Base-by-base conservation (phyloP, 139 green algal species). In the Spirogloea muscicola region DNA sequence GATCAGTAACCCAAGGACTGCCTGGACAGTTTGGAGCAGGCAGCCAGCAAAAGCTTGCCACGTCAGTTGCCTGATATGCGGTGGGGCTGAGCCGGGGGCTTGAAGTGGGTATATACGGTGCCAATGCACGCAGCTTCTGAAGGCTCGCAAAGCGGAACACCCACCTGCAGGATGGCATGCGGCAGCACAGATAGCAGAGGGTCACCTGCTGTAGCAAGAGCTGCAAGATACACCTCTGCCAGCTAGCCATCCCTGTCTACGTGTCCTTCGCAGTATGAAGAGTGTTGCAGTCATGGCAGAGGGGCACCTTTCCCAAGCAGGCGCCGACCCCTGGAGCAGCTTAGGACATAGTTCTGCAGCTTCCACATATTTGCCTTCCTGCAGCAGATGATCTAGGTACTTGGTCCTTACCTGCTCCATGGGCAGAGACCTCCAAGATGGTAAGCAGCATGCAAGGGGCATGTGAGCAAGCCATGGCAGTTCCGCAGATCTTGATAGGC, bases 21-120 rank as follows among this genome's bases (percentile, higher is more conserved):
- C n/a, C n/a, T n/a, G n/a, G n/a, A 55, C 21, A 55, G 46, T 31
- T 21, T 21, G 46, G 46, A 21, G 21, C 21, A 55, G 46, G 46
- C 46, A 55, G 21, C 46, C 46, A 21, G 46, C 57, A 13, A n/a
- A n/a, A n/a, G n/a, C n/a, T n/a, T n/a, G n/a, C n/a, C n/a, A n/a
- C n/a, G n/a, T n/a, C n/a, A n/a, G n/a, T 33, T 65, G 66, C 71
- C 62, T 96, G 89, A 70, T 97, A 97, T 3, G 81, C 84, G 1
- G 79, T 62, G 13, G 27, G n/a, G n/a, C 82, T 82, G 52, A 94
- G 82, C 42, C 37, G 74, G 0, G 91, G 90, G 2, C 69, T 58
- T n/a, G 76, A 49, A 25, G 81, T 91, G 9, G 93, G 93, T 25
- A 97, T 80, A 60, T 89, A 68, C 0, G 81, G 84, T 25, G 85